Evolutionary conservation across 2,329 filamentous ascomycete species (phyloP).

Genomic region (Diaporthe caulivora): DNA sequence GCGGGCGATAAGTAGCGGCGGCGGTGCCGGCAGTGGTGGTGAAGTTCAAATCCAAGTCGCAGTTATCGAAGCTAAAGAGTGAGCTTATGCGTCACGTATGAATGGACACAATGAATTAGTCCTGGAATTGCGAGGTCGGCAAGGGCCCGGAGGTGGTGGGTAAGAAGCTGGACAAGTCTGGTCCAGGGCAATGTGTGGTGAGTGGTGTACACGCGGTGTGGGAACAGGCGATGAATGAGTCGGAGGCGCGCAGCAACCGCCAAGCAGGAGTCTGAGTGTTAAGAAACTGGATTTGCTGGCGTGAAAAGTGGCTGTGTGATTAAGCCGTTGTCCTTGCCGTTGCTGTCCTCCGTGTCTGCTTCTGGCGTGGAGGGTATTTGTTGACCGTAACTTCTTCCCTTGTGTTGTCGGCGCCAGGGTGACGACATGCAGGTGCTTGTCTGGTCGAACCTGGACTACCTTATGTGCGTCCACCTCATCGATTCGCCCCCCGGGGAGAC

Average conservation of each 20-base stretch:
- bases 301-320: slow-evolving; percentile 15
- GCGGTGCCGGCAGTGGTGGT: background rate
- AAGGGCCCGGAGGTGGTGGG: slow-evolving; percentile 2
- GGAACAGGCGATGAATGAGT: slow-evolving; percentile 28
- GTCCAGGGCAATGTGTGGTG: slow-evolving; percentile 2
- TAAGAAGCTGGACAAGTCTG: background rate
- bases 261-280: slow-evolving; percentile 5
- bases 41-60: background rate
- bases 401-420: slow-evolving; percentile 14
- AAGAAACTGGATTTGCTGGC: background rate
- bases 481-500: slow-evolving; percentile 19
- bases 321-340: background rate
- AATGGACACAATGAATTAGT: background rate
- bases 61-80: background rate
- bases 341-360: background rate
- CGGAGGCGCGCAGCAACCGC: slow-evolving; percentile 22
- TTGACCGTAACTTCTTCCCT: slow-evolving; percentile 19
- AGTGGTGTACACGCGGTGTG: slow-evolving; percentile 14
- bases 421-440: slow-evolving; percentile 20
- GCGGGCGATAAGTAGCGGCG: background rate
- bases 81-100: background rate
- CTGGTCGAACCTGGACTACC: slow-evolving; percentile 6
- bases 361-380: background rate
- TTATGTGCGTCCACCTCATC: slow-evolving; percentile 21
- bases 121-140: slow-evolving; percentile 5